phyloP scores from a whole-genome alignment of 495 filamentous ascomycete genomes.

The Podospora pseudocomata region DNA sequence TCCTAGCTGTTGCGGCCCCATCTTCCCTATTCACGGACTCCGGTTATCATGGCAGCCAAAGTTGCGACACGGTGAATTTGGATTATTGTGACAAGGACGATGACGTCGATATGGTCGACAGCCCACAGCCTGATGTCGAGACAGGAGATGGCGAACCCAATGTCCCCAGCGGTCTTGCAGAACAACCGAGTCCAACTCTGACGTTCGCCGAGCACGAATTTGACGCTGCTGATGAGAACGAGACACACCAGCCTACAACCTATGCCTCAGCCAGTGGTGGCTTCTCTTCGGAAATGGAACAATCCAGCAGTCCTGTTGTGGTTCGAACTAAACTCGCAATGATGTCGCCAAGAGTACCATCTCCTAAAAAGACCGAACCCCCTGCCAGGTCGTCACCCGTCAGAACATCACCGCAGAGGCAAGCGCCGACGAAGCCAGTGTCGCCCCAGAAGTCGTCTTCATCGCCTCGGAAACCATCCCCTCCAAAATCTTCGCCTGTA shows the following conservation, averaged over 20 bases:
- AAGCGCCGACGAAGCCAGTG: constrained; percentile 13
- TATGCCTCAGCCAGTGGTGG: constrained; percentile 12
- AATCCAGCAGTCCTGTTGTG: constrained; percentile 21
- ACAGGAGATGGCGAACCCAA: constrained; percentile 21
- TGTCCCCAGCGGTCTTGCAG: constrained; percentile 10
- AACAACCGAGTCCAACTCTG: constrained; percentile 24
- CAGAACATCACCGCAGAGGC: constrained; percentile 14
- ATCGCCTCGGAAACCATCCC: constrained; percentile 27
- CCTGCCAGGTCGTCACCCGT: constrained; percentile 16
- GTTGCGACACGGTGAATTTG: constrained; percentile 38
- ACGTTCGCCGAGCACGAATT: constrained; percentile 42
- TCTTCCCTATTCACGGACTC: constrained; percentile 54
- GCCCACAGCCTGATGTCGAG: constrained; percentile 17
- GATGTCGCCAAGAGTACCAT: constrained; percentile 25
- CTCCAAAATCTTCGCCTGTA: constrained; percentile 22
- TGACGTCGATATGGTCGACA: constrained; percentile 25
- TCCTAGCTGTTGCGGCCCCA: constrained; percentile 18
- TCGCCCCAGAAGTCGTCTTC: constrained; percentile 8
- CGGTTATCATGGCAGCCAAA: constrained; percentile 73
- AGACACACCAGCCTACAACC: constrained; percentile 26
- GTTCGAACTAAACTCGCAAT: constrained; percentile 20
- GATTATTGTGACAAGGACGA: constrained; percentile 28
- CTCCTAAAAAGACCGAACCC: constrained; percentile 25
- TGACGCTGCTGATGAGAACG: constrained; percentile 64
- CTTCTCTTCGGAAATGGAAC: constrained; percentile 15